Evolutionary conservation across 2,329 filamentous ascomycete genomes (phyloP).

Genomic region (Xylariales sp.): DNA sequence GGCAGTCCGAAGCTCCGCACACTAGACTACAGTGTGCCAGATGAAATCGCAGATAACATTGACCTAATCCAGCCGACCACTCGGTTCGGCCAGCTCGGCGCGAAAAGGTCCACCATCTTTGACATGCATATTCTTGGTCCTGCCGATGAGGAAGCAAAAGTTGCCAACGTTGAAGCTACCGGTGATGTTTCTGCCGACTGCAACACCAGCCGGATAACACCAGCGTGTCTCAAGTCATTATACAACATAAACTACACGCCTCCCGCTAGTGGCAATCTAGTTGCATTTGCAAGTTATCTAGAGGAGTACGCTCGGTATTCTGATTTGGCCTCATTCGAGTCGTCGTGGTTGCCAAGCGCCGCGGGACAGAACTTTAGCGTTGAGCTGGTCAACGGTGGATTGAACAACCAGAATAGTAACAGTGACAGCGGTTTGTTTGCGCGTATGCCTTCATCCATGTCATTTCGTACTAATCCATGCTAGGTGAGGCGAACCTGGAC

Average conservation of each 20-base stretch:
- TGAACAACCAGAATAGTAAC: conserved; percentile 59
- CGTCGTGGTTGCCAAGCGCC: conserved; percentile 63
- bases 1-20: conserved; percentile 55
- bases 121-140: conserved; percentile 45
- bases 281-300: conserved; percentile 68
- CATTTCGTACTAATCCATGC: conserved; percentile 27
- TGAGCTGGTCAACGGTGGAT: conserved; percentile 67
- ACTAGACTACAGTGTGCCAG: conserved; percentile 51
- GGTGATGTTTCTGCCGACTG: conserved; percentile 48
- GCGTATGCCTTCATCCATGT: not conserved
- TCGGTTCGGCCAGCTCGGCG: conserved; percentile 58
- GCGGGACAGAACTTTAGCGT: conserved; percentile 67
- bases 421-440: conserved; percentile 51
- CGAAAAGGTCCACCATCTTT: conserved; percentile 47
- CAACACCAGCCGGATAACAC: conserved; percentile 54
- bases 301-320: conserved; percentile 62
- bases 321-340: conserved; percentile 68
- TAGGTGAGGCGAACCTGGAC: conserved; percentile 72
- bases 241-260: conserved; percentile 63
- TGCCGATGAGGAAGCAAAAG: conserved; percentile 38
- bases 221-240: conserved; percentile 57
- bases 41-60: conserved; percentile 54
- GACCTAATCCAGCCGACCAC: conserved; percentile 64
- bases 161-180: conserved; percentile 24
- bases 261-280: conserved; percentile 67